phyloP scores from a whole-genome alignment of 768 basidiomycete species.

The Kockovaella imperatae region DNA sequence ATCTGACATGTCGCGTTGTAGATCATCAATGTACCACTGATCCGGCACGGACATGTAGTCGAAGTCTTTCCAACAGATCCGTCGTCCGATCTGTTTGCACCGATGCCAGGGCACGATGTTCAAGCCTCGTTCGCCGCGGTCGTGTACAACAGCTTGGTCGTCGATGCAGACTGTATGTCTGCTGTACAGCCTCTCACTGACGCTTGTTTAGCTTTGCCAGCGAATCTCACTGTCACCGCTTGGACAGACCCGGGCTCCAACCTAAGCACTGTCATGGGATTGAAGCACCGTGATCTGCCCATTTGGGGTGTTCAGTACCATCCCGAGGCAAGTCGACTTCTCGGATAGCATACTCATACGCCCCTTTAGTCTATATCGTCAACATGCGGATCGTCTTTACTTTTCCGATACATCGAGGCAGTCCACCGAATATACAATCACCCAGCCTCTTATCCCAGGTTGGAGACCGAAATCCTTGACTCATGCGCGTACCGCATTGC shows the following conservation, averaged over 20 bases:
- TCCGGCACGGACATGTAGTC: constrained; percentile 44
- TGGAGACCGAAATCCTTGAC: constrained; percentile 13
- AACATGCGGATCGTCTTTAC: constrained; percentile 25
- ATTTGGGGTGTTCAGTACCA: constrained; percentile 45
- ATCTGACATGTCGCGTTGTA: constrained; percentile 6
- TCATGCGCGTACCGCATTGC: constrained; percentile 31
- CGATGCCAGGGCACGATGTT: neutral
- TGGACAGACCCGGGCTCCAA: constrained; percentile 25
- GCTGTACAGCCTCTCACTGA: neutral
- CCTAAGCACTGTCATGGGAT: too few species aligned
- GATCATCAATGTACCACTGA: constrained; percentile 41
- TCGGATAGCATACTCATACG: neutral
- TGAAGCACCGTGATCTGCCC: constrained; percentile 28
- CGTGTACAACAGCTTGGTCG: constrained; percentile 42
- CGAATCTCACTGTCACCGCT: constrained; percentile 38
- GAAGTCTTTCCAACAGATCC: constrained; percentile 22
- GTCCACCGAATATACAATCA: constrained; percentile 21
- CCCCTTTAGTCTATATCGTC: constrained; percentile 38
- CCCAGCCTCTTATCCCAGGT: constrained; percentile 22
- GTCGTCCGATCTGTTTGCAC: constrained; percentile 20
- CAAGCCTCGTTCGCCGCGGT: constrained; percentile 36
- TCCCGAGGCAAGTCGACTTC: constrained; percentile 30
- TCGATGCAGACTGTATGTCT: constrained; percentile 30
- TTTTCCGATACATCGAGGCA: constrained; percentile 29
- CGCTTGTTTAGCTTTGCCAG: constrained; percentile 26